Percentiles rank a stretch among this genome's conserved stretches.
Evolutionary conservation across 1,139 yeast species (phyloP).

Genomic region (Pichia sp.): DNA sequence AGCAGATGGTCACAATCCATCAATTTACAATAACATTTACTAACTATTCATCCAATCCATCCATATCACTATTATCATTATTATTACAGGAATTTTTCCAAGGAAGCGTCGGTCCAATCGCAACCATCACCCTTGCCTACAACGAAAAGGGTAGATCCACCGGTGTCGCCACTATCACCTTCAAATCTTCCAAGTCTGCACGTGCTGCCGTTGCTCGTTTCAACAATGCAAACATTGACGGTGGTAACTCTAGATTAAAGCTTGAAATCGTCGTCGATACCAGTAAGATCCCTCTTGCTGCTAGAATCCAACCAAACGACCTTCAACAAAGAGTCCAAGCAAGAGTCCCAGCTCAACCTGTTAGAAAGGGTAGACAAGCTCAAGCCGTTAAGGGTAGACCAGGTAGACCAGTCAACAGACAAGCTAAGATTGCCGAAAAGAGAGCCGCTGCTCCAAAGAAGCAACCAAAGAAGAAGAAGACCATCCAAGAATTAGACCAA

Average conservation of each 20-base stretch:
- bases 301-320: slow-evolving; percentile 65
- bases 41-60: slow-evolving; percentile 13
- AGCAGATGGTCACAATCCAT: no score
- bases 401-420: slow-evolving; percentile 9
- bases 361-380: slow-evolving; percentile 2
- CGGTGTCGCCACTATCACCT: slow-evolving; percentile 87
- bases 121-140: slow-evolving; percentile 68
- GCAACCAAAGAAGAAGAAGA: slow-evolving; percentile 56
- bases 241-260: slow-evolving; percentile 74
- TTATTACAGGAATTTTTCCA: slow-evolving; percentile 77
- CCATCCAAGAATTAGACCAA: slow-evolving; percentile 88
- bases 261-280: slow-evolving; percentile 90
- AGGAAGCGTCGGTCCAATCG: slow-evolving; percentile 85
- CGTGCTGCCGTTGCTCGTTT: slow-evolving; percentile 75
- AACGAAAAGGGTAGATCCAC: slow-evolving; percentile 88
- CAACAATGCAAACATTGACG: slow-evolving; percentile 93
- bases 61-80: background rate
- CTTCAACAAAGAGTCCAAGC: slow-evolving; percentile 8
- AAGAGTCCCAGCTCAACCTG: background rate
- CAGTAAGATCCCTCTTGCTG: slow-evolving; percentile 68
- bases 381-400: slow-evolving; percentile 16
- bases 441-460: slow-evolving; percentile 29
- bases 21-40: background rate
- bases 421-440: slow-evolving; percentile 1
- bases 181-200: slow-evolving; percentile 69